Base-by-base conservation (phyloP, 2,329 filamentous ascomycete species). In the Hypoxylon sp. region DNA sequence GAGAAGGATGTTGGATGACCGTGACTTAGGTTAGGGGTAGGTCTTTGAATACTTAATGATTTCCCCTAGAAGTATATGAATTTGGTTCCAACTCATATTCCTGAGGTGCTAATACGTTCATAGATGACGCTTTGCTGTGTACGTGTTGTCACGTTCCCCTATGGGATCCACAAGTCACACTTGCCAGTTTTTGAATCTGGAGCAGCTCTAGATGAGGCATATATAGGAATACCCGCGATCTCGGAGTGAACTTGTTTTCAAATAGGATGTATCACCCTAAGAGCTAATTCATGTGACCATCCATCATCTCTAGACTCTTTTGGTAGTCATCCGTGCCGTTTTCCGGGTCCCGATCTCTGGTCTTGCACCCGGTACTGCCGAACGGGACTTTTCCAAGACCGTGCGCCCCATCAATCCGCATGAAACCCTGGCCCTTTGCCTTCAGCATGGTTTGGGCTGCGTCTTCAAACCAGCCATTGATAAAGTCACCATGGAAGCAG, bases 401-500 rank as follows among this genome's bases (percentile, higher is more conserved):
- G 42, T 79, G 70, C 3, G 72, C 72, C 8, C 82, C 82, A 49
- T 80, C 69, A 2, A 83, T 79, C 25, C 72, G 64, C 37, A 72
- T 69, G 57, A 80, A 83, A 25, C 31, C 33, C 35, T 79, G 70
- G 70, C 79, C 79, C 54, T 80, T 71, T 33, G 72, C 68, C 17
- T 70, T 73, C 2, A 84, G 58, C 82, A 84, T 83, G 62, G 80
- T 81, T 66, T 73, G 48, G 0, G 81, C 82, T 0, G 81, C 81
- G 44, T 83, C 81, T 17, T 73, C 72, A 2, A 78, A 79, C 83
- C 83, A 85, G 14, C 78, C 83, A 31, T 83, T 84, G 72, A 85
- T 82, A 69, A 84, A 84, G 70, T 85, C 83, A 33, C 83, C 82
- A 64, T 85, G 83, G 37, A 74, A 77, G 75, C 79, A 81, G 72